Evolutionary conservation across 208 protist genomes (phyloP), one percentile per base, ranked within the genome.

Genomic region (Trypanosoma theileri): DNA sequence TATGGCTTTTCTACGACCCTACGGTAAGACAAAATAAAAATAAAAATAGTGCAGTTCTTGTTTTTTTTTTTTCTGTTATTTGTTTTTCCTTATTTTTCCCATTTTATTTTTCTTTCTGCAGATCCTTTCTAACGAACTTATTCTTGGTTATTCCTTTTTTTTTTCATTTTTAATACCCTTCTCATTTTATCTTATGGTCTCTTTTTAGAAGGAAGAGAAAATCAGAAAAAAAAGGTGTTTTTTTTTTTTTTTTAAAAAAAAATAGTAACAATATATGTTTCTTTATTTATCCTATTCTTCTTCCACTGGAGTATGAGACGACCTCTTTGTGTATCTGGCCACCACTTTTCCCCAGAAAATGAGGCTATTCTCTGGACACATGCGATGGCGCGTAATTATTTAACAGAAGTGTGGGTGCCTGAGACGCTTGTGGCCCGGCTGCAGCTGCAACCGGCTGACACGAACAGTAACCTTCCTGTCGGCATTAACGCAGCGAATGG

Each of bases 321-420:
- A 4, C 64, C 76, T 6, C 17, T 62, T 13, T 86, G 79, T 16
- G 53, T 91, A 0, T 62, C 73, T 0, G 84, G 85, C 0, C 61
- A 68, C 35, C 21, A n/a, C 0, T 94, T 90, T 60, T 75, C 76
- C 0, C 14, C 26, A 1, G 68, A 78, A 17, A 61, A 75, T 45
- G 63, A 75, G 22, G 21, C 73, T 6, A 63, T 91, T 58, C 67
- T 90, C 0, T 73, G 77, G 60, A 68, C 77, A 3, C 42, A 87
- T 12, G 71, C 75, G 0, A 45, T 65, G 3, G 42, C 77, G 11
- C 60, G 74, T 0, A 40, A 68, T 1, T 86, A 82, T 66, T 22
- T 26, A 4, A 64, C 54, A 19, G 16, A 31, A 14, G 53, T 88
- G 8, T 93, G 87, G 84, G 82, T 93, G 12, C 71, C 87, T 0